Evolutionary conservation across 2,329 filamentous ascomycete genomes (phyloP).

Genomic region (Fusarium burgessii): DNA sequence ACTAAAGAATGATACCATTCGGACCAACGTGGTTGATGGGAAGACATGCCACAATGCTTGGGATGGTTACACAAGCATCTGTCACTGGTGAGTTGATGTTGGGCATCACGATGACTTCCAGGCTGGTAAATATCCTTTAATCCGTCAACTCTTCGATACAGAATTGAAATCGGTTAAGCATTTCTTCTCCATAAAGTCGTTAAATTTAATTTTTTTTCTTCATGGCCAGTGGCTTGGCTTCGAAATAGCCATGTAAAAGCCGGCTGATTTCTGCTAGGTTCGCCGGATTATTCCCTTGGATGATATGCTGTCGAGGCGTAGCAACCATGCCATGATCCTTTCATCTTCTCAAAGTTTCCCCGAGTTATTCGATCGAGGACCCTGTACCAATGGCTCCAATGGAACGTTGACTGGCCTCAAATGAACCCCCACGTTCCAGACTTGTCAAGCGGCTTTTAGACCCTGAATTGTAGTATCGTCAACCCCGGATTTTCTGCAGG

Average conservation of each 20-base stretch:
- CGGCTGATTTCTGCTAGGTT: not conserved
- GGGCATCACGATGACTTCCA: not conserved
- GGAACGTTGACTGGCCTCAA: constrained; percentile 15
- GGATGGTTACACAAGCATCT: constrained; percentile 30
- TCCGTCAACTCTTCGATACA: not conserved
- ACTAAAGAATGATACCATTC: constrained; percentile 3
- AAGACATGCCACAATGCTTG: constrained; percentile 20
- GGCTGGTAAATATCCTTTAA: not conserved
- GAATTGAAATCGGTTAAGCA: not conserved
- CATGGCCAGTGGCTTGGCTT: not conserved
- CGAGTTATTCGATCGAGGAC: constrained; percentile 2
- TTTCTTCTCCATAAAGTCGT: not conserved
- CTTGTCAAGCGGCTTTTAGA: constrained; percentile 20
- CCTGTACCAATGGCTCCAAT: not conserved
- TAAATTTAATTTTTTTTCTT: not conserved
- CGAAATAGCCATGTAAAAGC: not conserved
- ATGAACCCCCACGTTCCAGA: constrained; percentile 37
- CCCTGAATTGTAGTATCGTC: constrained; percentile 25
- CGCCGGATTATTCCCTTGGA: not conserved
- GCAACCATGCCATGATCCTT: constrained; percentile 12
- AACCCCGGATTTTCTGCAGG: constrained; percentile 43
- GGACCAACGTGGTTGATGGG: constrained; percentile 10
- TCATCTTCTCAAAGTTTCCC: constrained; percentile 11
- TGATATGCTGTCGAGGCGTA: constrained; percentile 32
- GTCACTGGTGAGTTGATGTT: not conserved